A percentile compares a stretch with the other conserved stretches of the same genome.
Conservation (phyloP, 2,329 filamentous ascomycete genomes). For the Aspergillus brunneoviolaceus region DNA sequence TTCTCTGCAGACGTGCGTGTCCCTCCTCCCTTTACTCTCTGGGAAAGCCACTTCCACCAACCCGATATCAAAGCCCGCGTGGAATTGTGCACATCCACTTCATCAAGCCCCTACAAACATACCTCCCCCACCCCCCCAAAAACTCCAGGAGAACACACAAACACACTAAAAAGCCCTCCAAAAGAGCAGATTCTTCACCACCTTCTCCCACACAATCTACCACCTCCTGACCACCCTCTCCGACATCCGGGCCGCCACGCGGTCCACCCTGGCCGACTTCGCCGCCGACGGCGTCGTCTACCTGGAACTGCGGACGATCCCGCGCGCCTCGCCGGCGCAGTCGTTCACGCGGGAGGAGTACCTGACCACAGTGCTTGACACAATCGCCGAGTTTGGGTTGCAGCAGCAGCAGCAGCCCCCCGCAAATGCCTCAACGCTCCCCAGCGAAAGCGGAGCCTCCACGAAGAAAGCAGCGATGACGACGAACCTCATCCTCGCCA, state of each 20-base stretch:
- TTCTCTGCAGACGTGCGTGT: slow-evolving; percentile 63
- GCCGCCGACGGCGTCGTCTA: slow-evolving; percentile 70
- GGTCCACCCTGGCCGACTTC: slow-evolving; percentile 66
- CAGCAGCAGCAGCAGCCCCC: too few species aligned
- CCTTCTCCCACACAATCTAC: slow-evolving; percentile 80
- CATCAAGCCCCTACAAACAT: too few species aligned
- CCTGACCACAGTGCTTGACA: slow-evolving; percentile 63
- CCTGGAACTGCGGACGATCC: slow-evolving; percentile 77
- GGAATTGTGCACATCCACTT: too few species aligned
- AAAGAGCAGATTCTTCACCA: slow-evolving; percentile 65
- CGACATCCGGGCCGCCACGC: slow-evolving; percentile 63
- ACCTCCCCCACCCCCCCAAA: too few species aligned
- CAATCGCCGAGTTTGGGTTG: slow-evolving; percentile 21
- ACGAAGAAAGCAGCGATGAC: slow-evolving; percentile 47
- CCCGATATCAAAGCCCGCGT: too few species aligned
- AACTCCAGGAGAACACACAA: too few species aligned
- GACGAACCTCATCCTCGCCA: slow-evolving; percentile 68
- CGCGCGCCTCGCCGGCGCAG: slow-evolving; percentile 58
- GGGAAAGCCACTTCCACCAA: too few species aligned
- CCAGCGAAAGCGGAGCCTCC: slow-evolving; percentile 30
- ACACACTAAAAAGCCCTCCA: too few species aligned
- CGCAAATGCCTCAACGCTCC: slow-evolving; percentile 38
- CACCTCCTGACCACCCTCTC: slow-evolving; percentile 64
- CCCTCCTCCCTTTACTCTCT: slow-evolving; percentile 37
- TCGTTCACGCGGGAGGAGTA: slow-evolving; percentile 63